phyloP scores from a whole-genome alignment of 208 protist species.

The Trypanosoma cruzi region DNA sequence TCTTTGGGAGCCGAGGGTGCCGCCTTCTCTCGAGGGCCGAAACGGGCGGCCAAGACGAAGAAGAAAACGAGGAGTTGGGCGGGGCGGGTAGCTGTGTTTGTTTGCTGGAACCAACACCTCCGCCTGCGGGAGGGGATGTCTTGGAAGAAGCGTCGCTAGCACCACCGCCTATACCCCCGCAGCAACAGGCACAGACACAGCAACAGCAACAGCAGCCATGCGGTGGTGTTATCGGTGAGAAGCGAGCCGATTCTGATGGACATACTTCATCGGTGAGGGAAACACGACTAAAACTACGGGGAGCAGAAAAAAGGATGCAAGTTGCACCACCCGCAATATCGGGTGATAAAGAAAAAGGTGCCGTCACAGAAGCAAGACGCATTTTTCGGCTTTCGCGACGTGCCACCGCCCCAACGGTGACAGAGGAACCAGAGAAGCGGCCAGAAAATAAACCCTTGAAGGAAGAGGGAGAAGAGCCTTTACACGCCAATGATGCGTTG shows the following conservation, averaged over 20 bases:
- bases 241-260: background rate
- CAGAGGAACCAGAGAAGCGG: background rate
- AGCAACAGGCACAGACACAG: background rate
- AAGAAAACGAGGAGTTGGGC: background rate
- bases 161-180: background rate
- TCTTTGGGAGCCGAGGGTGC: background rate
- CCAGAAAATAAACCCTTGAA: too few species aligned
- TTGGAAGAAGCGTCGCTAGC: background rate
- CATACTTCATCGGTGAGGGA: background rate
- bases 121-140: conserved; percentile 4
- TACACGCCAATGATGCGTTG: background rate
- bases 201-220: background rate
- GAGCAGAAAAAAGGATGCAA: background rate
- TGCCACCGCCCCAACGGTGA: background rate
- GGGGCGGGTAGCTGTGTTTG: conserved; percentile 16
- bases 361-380: background rate
- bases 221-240: background rate
- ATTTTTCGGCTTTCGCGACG: background rate
- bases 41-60: background rate
- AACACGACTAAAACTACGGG: conserved; percentile 8
- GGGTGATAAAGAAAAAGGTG: background rate
- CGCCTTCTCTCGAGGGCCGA: background rate
- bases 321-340: background rate
- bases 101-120: conserved; percentile 22
- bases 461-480: background rate